Percentiles rank a stretch among this genome's conserved stretches.
Conservation (phyloP, 805 yeast genomes). For the Saccharomycodes ludwigii region DNA sequence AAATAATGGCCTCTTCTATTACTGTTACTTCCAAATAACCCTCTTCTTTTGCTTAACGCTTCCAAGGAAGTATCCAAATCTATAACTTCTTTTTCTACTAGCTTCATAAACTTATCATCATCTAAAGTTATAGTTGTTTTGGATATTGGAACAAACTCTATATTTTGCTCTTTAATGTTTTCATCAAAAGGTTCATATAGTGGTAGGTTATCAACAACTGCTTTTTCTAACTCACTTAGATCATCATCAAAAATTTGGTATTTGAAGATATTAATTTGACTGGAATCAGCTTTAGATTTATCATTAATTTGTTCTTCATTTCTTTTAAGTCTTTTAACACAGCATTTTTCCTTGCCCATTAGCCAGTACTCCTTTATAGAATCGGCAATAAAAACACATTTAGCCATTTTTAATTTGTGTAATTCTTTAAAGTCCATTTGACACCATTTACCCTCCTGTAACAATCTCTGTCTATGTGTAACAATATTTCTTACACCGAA, state of each 20-base stretch:
- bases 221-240: constrained; percentile 22
- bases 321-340: constrained; percentile 37
- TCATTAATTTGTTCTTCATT: constrained; percentile 7
- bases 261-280: constrained; percentile 27
- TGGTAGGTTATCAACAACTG: constrained; percentile 24
- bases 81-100: constrained; percentile 35
- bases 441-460: constrained; percentile 80
- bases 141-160: constrained; percentile 45
- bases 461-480: constrained; percentile 59
- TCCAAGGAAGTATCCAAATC: constrained; percentile 28
- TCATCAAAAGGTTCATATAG: constrained; percentile 19
- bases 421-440: constrained; percentile 65
- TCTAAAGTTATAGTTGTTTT: constrained; percentile 54
- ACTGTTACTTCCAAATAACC: constrained; percentile 25
- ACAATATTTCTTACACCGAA: constrained; percentile 20
- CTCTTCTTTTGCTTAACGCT: constrained; percentile 26
- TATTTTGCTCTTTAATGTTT: constrained; percentile 15
- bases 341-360: constrained; percentile 49
- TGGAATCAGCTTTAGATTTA: constrained; percentile 9
- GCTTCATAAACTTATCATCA: constrained; percentile 49
- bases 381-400: constrained; percentile 57
- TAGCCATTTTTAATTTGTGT: constrained; percentile 53
- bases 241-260: constrained; percentile 20
- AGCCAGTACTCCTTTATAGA: constrained; percentile 70
- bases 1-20: constrained; percentile 49